Base-by-base conservation (phyloP, 2,329 filamentous ascomycete genomes). In the Beauveria asiatica region DNA sequence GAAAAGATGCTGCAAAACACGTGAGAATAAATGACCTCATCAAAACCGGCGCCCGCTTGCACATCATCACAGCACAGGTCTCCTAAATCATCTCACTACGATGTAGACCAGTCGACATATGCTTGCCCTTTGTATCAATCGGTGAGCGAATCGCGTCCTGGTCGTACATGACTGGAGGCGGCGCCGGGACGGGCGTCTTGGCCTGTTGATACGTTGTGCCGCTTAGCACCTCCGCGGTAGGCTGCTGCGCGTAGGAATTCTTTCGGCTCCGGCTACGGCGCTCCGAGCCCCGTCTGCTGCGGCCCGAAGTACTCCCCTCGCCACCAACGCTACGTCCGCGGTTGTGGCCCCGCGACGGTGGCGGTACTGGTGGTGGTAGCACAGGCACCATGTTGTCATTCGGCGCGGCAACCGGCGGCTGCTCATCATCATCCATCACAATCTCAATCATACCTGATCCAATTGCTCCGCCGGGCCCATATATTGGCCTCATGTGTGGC, bases 381-480 rank as follows among this genome's bases (percentile, higher is more conserved):
- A 79, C 73, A 7, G 78, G 76, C 1, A 80, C 75, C 45, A 70
- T 74, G 45, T 71, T 69, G 62, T 80, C 78, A 52, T 75, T 74
- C 1, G 74, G 75, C 1, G 71, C 69, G 9, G 73, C 73, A 13
- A 68, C 64, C 13, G 67, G 65, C 21, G 68, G 65, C 4, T 68
- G 65, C 19, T 81, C 77, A 6, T 84, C 81, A 2, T 84, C 82
- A 64, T 87, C 83, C 80, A 85, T 84, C 54, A 87, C 83, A 62
- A 87, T 84, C 69, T 87, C 84, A 64, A 87, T 86, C 67, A 83
- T 80, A 5, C 80, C 83, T 0, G 81, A 80, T 8, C 76, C 78
- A 17, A 77, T 65, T 2, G 76, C 76, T 62, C 80, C 77, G 63
- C 78, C 76, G 50, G 79, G 68, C 8, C 74, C 72, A 2, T 74